Conservation (phyloP, 805 yeast genomes). For the Wickerhamiella musiphila region DNA sequence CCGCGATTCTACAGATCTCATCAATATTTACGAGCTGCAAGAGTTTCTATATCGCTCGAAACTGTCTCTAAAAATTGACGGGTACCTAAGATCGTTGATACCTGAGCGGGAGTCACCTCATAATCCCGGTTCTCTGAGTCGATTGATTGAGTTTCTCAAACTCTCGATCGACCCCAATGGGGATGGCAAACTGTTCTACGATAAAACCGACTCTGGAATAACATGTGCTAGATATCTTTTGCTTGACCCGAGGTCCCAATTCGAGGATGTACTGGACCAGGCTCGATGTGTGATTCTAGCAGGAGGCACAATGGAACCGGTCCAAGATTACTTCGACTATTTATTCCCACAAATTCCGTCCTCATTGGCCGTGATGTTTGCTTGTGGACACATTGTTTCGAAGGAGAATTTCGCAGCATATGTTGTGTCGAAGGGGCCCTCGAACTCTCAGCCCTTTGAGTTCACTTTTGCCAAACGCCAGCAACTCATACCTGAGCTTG, state of each 20-base stretch:
- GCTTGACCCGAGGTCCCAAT: conserved; percentile 60
- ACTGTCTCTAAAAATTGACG: conserved; percentile 69
- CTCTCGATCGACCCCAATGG: conserved; percentile 54
- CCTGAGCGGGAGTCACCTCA: conserved; percentile 2
- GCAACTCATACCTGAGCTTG: conserved; percentile 33
- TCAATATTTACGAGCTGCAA: conserved; percentile 53
- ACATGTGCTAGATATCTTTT: conserved; percentile 38
- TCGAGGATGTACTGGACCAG: conserved; percentile 45
- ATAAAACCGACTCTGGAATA: conserved; percentile 17
- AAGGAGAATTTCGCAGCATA: conserved; percentile 44
- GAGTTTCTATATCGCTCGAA: conserved; percentile 48
- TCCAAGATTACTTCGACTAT: conserved; percentile 47
- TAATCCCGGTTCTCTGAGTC: conserved; percentile 45
- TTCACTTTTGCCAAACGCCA: conserved; percentile 53
- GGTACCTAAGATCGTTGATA: conserved; percentile 28
- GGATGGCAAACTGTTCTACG: conserved; percentile 70
- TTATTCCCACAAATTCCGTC: conserved; percentile 41
- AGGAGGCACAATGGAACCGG: conserved; percentile 94
- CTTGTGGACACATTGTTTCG: conserved; percentile 79
- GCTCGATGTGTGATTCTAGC: conserved; percentile 61
- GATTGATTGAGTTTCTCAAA: conserved; percentile 44
- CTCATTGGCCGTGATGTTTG: conserved; percentile 32
- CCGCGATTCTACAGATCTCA: conserved; percentile 45
- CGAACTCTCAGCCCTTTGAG: conserved; percentile 28
- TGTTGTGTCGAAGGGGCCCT: conserved; percentile 25